These are phyloP conservation scores for Mycena haematopus DNA, from an alignment of 768 basidiomycete genomes.

Conservation along the genomic window DNA sequence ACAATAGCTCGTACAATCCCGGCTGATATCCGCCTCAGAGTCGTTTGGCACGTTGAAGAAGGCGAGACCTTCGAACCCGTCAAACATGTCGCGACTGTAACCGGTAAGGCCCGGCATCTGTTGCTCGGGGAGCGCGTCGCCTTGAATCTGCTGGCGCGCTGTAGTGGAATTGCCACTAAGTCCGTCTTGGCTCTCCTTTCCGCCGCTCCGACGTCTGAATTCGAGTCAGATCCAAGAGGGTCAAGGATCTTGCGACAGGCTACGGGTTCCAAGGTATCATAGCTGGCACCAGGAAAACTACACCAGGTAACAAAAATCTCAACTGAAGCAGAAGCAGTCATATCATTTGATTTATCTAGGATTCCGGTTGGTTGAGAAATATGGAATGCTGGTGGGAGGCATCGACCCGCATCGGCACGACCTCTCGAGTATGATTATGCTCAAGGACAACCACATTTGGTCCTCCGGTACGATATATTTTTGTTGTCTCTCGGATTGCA, in stretches of 20 bases:
- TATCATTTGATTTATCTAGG: slow-evolving; percentile 47
- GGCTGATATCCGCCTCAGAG: slow-evolving; percentile 51
- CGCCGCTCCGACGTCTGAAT: slow-evolving; percentile 12
- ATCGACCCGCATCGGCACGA: slow-evolving; percentile 96
- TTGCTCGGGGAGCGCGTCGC: slow-evolving; percentile 93
- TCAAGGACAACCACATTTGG: slow-evolving; percentile 99
- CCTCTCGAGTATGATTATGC: slow-evolving; percentile 99
- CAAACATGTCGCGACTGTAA: slow-evolving; percentile 88
- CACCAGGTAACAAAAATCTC: slow-evolving; percentile 64
- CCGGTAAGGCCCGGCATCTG: slow-evolving; percentile 85
- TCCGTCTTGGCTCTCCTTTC: slow-evolving; percentile 38
- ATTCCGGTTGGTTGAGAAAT: slow-evolving; percentile 97
- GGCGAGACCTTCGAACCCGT: slow-evolving; percentile 82
- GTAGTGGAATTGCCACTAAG: slow-evolving; percentile 97
- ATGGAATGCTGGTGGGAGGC: slow-evolving; percentile 97
- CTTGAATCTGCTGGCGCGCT: slow-evolving; percentile 91
- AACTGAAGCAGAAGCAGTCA: slow-evolving; percentile 5
- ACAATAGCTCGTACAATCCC: background rate
- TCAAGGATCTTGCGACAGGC: slow-evolving; percentile 78
- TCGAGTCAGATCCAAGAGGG: slow-evolving; percentile 71
- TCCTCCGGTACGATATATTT: slow-evolving; percentile 69
- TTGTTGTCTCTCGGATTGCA: background rate
- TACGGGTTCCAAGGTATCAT: slow-evolving; percentile 88
- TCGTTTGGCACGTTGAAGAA: slow-evolving; percentile 93
- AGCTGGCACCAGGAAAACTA: slow-evolving; percentile 97